These are phyloP conservation scores for Paraurostyla sp. DNA, from an alignment of 73 alveolate species.

Conservation along the genomic window DNA sequence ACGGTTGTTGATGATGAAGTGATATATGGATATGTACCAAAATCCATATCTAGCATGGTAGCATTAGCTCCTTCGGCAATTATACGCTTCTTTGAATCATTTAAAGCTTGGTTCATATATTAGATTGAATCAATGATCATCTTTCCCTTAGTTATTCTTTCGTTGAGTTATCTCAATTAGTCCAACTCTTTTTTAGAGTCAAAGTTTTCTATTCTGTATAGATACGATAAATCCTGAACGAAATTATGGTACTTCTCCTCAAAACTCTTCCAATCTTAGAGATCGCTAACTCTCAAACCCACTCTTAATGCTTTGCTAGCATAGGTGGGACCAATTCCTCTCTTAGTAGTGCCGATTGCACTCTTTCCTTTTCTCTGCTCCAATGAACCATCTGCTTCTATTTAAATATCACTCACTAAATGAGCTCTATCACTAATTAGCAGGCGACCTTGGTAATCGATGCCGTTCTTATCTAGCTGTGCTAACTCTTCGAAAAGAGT, in stretches of 20 bases:
- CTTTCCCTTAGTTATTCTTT: conserved; percentile 65
- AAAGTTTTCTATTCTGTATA: conserved; percentile 53
- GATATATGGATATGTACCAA: conserved; percentile 98
- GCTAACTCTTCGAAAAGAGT: conserved; percentile 79
- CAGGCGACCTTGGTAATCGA: conserved; percentile 78
- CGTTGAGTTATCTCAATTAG: conserved; percentile 74
- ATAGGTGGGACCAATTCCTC: conserved; percentile 98
- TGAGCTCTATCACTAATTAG: conserved; percentile 91
- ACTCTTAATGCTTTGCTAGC: conserved; percentile 90
- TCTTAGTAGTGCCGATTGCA: conserved; percentile 92
- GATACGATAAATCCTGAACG: conserved; percentile 30
- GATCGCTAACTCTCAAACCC: conserved; percentile 94
- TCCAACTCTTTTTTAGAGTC: conserved; percentile 76
- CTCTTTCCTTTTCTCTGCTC: conserved; percentile 69
- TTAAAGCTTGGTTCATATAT: conserved; percentile 68
- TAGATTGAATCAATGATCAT: conserved; percentile 87
- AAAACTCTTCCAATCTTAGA: conserved; percentile 88
- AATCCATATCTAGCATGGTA: conserved; percentile 95
- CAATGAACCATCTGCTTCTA: conserved; percentile 72
- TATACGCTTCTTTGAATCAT: conserved; percentile 71
- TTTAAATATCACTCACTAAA: conserved; percentile 68
- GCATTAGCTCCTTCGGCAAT: conserved; percentile 98
- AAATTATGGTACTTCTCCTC: conserved; percentile 71
- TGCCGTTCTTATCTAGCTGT: conserved; percentile 83
- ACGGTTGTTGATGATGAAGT: conserved; percentile 96